phyloP scores from a whole-genome alignment of 2,329 filamentous ascomycete species.

The Aureobasidium sp. region DNA sequence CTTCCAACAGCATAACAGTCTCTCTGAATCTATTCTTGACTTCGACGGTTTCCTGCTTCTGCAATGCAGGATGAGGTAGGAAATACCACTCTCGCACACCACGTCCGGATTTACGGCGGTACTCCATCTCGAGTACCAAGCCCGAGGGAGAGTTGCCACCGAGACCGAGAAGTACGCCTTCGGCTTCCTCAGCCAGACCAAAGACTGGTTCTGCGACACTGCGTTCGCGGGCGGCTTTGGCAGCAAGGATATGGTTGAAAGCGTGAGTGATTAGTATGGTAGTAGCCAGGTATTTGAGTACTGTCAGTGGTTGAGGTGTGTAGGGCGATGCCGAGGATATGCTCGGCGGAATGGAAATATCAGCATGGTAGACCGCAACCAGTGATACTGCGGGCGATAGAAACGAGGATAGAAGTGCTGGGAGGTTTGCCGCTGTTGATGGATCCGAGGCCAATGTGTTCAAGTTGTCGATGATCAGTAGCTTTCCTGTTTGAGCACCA shows the following conservation, averaged over 20 bases:
- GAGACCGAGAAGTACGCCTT: constrained; percentile 68
- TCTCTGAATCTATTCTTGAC: constrained; percentile 18
- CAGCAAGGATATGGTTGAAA: constrained; percentile 63
- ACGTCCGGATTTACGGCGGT: constrained; percentile 72
- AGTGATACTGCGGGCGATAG: constrained; percentile 61
- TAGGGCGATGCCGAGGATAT: constrained; percentile 34
- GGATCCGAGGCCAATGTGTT: constrained; percentile 52
- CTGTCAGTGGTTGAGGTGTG: constrained; percentile 58
- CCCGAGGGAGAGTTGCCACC: constrained; percentile 44
- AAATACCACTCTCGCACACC: constrained; percentile 63
- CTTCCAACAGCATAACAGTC: constrained; percentile 55
- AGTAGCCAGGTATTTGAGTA: constrained; percentile 80
- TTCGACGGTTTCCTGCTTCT: constrained; percentile 13
- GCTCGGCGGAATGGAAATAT: constrained; percentile 52
- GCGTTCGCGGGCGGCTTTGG: constrained; percentile 65
- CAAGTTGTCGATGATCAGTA: constrained; percentile 74
- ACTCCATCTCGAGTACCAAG: constrained; percentile 74
- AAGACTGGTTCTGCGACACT: constrained; percentile 68
- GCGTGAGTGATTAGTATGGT: constrained; percentile 67
- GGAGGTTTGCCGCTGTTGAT: constrained; percentile 50
- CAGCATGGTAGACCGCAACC: constrained; percentile 71
- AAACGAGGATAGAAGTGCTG: constrained; percentile 60
- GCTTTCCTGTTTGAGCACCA: constrained; percentile 43
- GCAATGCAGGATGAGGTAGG: constrained; percentile 30
- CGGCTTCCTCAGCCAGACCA: constrained; percentile 66